phyloP scores from a whole-genome alignment of 768 basidiomycete species.

The Clavaria fumosa region DNA sequence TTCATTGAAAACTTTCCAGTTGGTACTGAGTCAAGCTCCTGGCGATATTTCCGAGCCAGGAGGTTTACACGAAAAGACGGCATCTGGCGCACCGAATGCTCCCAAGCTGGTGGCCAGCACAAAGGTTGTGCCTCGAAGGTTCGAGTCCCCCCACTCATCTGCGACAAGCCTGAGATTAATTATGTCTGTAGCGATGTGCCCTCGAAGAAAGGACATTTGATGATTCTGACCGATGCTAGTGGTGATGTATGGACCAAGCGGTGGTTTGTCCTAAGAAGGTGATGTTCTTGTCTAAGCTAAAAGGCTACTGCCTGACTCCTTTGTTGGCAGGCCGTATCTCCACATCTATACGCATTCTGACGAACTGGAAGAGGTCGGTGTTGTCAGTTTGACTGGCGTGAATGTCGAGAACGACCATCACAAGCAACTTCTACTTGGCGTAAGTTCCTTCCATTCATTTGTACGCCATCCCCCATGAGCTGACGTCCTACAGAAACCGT shows the following conservation, averaged over 20 bases:
- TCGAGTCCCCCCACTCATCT: constrained; percentile 12
- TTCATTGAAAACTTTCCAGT: constrained; percentile 28
- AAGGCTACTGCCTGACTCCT: not conserved
- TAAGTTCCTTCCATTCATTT: constrained; percentile 24
- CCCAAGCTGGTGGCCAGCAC: constrained; percentile 60
- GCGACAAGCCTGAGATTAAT: constrained; percentile 4
- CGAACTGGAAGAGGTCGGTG: constrained; percentile 68
- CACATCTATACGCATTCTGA: constrained; percentile 74
- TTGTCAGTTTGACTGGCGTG: constrained; percentile 73
- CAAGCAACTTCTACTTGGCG: constrained; percentile 78
- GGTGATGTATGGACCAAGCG: constrained; percentile 68
- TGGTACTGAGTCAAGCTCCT: constrained; percentile 62
- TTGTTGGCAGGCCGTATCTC: constrained; percentile 60
- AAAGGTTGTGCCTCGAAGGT: constrained; percentile 63
- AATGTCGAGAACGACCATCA: constrained; percentile 77
- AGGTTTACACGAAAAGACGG: constrained; percentile 18
- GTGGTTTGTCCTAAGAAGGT: constrained; percentile 86
- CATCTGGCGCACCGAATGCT: constrained; percentile 29
- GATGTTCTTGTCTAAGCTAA: constrained; percentile 5
- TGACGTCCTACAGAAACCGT: constrained; percentile 46
- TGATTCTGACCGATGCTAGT: constrained; percentile 68
- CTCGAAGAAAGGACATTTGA: constrained; percentile 73
- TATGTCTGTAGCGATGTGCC: constrained; percentile 44
- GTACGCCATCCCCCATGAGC: constrained; percentile 7
- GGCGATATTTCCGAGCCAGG: constrained; percentile 34